These are phyloP conservation scores for Albatrellus sp. DNA, from an alignment of 1,284 basidiomycete genomes.

Conservation along the genomic window DNA sequence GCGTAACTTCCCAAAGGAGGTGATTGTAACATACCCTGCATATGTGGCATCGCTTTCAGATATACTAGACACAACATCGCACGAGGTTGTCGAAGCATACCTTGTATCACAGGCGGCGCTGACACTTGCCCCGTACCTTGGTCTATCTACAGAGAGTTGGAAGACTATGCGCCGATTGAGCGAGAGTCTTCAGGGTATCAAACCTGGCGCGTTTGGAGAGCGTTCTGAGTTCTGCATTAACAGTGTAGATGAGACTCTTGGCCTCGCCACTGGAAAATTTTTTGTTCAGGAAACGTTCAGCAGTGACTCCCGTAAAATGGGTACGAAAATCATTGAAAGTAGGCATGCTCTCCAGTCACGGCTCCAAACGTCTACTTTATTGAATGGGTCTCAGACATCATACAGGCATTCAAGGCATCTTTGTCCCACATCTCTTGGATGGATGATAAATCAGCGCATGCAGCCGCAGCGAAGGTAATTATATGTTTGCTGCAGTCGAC, in stretches of 20 bases:
- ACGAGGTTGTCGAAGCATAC: conserved; percentile 79
- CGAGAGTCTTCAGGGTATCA: conserved; percentile 72
- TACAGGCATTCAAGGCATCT: conserved; percentile 75
- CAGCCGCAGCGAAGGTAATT: conserved; percentile 76
- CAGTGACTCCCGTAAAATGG: conserved; percentile 70
- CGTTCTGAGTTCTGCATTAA: conserved; percentile 67
- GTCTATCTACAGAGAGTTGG: conserved; percentile 65
- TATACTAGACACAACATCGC: conserved; percentile 59
- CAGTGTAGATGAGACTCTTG: conserved; percentile 51
- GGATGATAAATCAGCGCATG: conserved; percentile 73
- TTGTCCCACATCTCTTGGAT: conserved; percentile 81
- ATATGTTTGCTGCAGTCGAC: not conserved
- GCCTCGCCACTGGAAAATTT: conserved; percentile 67
- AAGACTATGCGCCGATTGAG: conserved; percentile 57
- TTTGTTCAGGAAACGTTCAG: conserved; percentile 86
- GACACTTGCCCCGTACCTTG: conserved; percentile 55
- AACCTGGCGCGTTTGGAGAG: conserved; percentile 77
- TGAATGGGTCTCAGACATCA: conserved; percentile 42
- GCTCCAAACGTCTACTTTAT: not conserved
- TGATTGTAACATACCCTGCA: conserved; percentile 79
- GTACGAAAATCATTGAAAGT: conserved; percentile 77
- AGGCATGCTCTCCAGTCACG: conserved; percentile 9
- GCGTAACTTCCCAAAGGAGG: conserved; percentile 59
- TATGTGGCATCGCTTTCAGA: conserved; percentile 61
- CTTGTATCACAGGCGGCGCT: conserved; percentile 65